Evolutionary conservation across 1,284 basidiomycete genomes (phyloP).

Genomic region (Mycena citricolor): DNA sequence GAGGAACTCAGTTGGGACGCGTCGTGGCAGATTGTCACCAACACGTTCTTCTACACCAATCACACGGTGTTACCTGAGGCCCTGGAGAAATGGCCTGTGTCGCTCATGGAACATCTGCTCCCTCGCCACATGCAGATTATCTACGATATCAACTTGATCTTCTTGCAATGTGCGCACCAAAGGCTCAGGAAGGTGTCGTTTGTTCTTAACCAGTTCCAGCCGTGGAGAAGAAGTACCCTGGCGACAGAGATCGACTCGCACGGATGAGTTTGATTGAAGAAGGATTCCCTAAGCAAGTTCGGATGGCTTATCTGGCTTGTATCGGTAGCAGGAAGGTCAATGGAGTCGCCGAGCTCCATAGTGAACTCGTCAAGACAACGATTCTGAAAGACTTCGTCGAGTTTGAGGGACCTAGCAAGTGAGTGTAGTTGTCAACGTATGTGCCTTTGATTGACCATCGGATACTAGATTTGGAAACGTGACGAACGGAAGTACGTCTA

Average conservation of each 20-base stretch:
- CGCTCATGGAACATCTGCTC: constrained; percentile 77
- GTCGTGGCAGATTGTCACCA: constrained; percentile 85
- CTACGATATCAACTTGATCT: constrained; percentile 33
- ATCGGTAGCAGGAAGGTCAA: constrained; percentile 87
- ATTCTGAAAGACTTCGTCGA: constrained; percentile 93
- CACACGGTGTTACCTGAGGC: constrained; percentile 84
- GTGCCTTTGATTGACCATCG: not conserved
- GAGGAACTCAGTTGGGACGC: constrained; percentile 81
- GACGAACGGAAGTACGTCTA: constrained; percentile 75
- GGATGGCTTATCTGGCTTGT: constrained; percentile 85
- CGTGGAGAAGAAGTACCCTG: constrained; percentile 88
- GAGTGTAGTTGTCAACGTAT: constrained; percentile 27
- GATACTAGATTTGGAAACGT: constrained; percentile 69
- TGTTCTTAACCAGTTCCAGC: constrained; percentile 37
- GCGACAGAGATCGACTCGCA: constrained; percentile 73
- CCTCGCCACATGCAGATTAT: constrained; percentile 59
- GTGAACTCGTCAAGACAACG: constrained; percentile 71
- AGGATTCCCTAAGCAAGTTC: constrained; percentile 79
- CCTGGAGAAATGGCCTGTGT: constrained; percentile 86
- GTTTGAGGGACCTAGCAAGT: constrained; percentile 78
- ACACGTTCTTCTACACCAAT: constrained; percentile 90
- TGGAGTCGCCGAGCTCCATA: constrained; percentile 90
- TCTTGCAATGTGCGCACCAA: constrained; percentile 58
- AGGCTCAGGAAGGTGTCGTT: no score
- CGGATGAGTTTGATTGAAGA: constrained; percentile 93